These are phyloP conservation scores for Alternaria hordeiaustralica DNA, from an alignment of 2,329 filamentous ascomycete species.

Conservation along the genomic window DNA sequence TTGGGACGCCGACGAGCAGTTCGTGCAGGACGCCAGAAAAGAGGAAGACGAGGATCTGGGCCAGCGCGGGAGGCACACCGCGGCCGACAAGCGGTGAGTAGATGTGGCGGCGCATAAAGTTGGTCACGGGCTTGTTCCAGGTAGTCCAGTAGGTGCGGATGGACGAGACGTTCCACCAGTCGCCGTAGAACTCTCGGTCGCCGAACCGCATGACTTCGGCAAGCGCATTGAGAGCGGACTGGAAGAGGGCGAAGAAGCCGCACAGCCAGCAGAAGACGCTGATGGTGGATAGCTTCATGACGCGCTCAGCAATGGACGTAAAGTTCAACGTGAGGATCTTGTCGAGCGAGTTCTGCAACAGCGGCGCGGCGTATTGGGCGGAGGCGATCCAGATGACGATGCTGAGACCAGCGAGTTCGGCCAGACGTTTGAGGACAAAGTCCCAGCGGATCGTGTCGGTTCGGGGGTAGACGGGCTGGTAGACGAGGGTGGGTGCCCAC, in stretches of 20 bases:
- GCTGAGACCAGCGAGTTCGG: constrained; percentile 77
- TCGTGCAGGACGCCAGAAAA: constrained; percentile 91
- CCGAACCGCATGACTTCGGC: constrained; percentile 90
- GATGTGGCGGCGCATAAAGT: constrained; percentile 94
- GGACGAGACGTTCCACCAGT: constrained; percentile 91
- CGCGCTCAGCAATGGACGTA: constrained; percentile 80
- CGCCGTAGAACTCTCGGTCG: constrained; percentile 92
- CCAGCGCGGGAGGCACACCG: constrained; percentile 73
- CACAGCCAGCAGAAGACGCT: constrained; percentile 96
- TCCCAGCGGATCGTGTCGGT: constrained; percentile 81
- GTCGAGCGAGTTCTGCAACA: constrained; percentile 86
- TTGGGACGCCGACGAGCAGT: constrained; percentile 89
- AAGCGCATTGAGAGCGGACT: constrained; percentile 87
- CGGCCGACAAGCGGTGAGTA: constrained; percentile 87
- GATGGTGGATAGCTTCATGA: constrained; percentile 95
- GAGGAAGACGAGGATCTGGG: constrained; percentile 83
- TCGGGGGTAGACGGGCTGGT: constrained; percentile 94
- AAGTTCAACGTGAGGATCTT: constrained; percentile 84
- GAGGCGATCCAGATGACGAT: constrained; percentile 95
- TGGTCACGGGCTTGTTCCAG: constrained; percentile 98
- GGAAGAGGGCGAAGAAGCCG: constrained; percentile 96
- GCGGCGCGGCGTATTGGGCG: constrained; percentile 91
- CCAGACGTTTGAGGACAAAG: constrained; percentile 83
- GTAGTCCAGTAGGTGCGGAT: constrained; percentile 90
- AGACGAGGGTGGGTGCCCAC: constrained; percentile 96